Evolutionary conservation across 2,329 filamentous ascomycete genomes (phyloP).

Genomic region (Davidsoniella australis): DNA sequence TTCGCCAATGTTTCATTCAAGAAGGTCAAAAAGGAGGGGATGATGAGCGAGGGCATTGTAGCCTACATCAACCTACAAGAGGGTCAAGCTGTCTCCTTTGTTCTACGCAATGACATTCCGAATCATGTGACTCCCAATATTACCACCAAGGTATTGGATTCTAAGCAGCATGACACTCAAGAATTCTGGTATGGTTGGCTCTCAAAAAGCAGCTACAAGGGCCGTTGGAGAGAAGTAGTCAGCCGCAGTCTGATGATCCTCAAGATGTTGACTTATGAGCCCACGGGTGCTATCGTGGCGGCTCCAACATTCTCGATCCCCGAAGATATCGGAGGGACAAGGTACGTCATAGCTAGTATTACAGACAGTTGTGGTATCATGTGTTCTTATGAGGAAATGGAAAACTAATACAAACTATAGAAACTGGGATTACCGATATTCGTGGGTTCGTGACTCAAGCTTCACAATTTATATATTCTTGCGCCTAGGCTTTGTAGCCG

Average conservation of each 20-base stretch:
- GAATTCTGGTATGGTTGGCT: conserved; percentile 62
- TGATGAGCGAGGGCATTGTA: conserved; percentile 45
- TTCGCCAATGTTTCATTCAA: conserved; percentile 31
- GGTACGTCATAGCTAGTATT: conserved; percentile 18
- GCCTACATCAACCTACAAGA: conserved; percentile 43
- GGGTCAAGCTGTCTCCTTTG: conserved; percentile 52
- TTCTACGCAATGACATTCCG: conserved; percentile 45
- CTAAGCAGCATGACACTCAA: conserved; percentile 52
- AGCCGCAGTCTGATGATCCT: conserved; percentile 54
- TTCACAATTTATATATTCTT: conserved; percentile 67
- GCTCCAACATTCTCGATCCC: conserved; percentile 63
- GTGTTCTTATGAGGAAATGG: too few relatives aligned
- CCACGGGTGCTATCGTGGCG: conserved; percentile 61
- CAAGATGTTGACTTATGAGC: conserved; percentile 63
- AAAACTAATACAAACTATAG: conserved; percentile 17
- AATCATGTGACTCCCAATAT: conserved; percentile 41
- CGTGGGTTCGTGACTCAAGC: conserved; percentile 60
- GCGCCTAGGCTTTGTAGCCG: conserved; percentile 55
- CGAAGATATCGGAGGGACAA: conserved; percentile 50
- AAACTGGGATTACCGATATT: conserved; percentile 61
- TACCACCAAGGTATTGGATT: conserved; percentile 39
- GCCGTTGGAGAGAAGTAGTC: conserved; percentile 57
- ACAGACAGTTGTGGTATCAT: neutral
- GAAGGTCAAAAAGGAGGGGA: conserved; percentile 32
- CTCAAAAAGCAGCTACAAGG: conserved; percentile 50